Evolutionary conservation across 306 rosid genomes (phyloP).

Genomic region (Notholithocarpus densiflorus): DNA sequence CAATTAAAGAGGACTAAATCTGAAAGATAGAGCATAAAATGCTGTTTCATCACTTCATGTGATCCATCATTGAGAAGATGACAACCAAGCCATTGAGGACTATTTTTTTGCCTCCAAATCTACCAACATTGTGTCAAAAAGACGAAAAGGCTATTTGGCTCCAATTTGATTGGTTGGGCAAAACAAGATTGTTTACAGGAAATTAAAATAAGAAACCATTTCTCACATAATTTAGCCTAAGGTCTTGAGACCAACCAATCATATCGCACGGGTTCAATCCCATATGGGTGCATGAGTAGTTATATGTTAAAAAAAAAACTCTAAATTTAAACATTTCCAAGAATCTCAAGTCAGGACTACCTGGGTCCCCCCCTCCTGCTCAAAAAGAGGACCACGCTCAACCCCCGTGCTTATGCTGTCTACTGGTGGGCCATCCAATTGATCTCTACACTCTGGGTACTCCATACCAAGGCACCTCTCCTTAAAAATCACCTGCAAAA

Average conservation of each 20-base stretch:
- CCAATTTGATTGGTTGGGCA: neutral
- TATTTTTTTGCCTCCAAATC: neutral
- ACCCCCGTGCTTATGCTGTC: neutral
- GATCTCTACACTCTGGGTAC: constrained; percentile 13
- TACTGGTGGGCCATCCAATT: constrained; percentile 11
- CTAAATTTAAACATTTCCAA: neutral
- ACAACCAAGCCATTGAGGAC: neutral
- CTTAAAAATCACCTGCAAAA: constrained; percentile 29
- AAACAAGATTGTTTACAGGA: neutral
- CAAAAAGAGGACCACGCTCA: constrained; percentile 15
- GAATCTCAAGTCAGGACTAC: constrained; percentile 8
- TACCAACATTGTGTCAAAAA: neutral
- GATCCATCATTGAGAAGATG: neutral
- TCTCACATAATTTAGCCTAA: neutral
- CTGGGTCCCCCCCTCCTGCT: constrained; percentile 12
- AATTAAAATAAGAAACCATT: neutral
- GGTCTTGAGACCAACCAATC: neutral
- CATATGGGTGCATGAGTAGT: neutral
- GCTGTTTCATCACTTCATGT: neutral
- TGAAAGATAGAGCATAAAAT: neutral
- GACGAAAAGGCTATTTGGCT: neutral
- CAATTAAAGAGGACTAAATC: no score
- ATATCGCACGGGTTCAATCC: neutral
- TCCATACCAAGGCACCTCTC: constrained; percentile 20
- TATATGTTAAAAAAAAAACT: neutral